Evolutionary conservation across 169 alveolate genomes (phyloP), one percentile per base, ranked within the genome.

Genomic region (Eimeria tenella): DNA sequence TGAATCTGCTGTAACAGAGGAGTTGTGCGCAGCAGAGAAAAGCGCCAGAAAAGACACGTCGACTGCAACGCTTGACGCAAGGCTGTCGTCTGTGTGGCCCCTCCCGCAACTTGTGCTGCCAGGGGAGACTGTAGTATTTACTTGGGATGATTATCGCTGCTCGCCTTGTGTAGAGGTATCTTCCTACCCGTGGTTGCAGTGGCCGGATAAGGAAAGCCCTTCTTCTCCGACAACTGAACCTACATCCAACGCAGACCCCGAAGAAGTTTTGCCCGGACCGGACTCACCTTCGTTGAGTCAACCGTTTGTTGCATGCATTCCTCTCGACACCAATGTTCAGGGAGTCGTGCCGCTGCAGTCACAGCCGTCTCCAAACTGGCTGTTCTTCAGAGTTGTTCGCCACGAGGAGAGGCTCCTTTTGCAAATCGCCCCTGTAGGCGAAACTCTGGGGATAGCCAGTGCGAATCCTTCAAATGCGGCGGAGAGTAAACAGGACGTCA

Each of bases 81-180:
- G 63, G 23, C 90, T 91, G 50, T 65, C 71, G 42, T 49, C 15
- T 50, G 8, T 21, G 68, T 71, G 91, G 74, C 86, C 89, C 42
- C 84, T 68, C 7, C 94, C 94, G 9, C 73, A 75, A 42, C 94
- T 91, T 6, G 91, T 91, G n/a, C 84, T 70, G 15, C 94, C 94
- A 13, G 94, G 88, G 9, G 94, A 91, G 75, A 84, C 74, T n/a
- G 86, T 63, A n/a, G 53, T 91, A 13, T 52, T 91, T 50, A 77
- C 91, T 9, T 91, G 94, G 94, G 94, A 91, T 56, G 94, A 91
- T 50, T 79, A 70, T 63, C 90, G 94, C 42, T 52, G 86, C 79
- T 75, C 50, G 17, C 84, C 90, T 6, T 77, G 91, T 58, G 58
- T 91, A 13, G 94, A 91, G 86, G 50, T 91, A 23, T 55, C 91